Base-by-base conservation (phyloP, 805 yeast species). In the Metschnikowia gelsemii region DNA sequence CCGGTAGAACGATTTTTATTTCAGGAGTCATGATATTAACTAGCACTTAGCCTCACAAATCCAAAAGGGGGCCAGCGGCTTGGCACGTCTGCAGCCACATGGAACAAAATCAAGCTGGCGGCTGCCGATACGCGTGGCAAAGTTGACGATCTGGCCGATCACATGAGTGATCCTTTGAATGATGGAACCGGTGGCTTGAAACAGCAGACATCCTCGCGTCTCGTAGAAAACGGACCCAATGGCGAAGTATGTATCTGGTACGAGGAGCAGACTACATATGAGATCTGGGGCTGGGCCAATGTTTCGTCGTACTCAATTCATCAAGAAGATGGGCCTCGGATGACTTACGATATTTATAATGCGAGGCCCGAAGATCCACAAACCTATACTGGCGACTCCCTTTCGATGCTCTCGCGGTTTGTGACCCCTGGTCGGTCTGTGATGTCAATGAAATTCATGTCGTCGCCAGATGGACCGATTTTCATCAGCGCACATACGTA, bases 21-120 rank as follows among this genome's bases (percentile, higher is more conserved):
- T 27, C 30, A 13, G 30, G 13, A 11, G 13, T 26, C 30, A 7
- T 7, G 16, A 28, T 45, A 42, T 48, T 42, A 45, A 49, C 47
- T 8, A 2, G 3, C 1, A 21, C 6, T 13, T 19, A 61, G 65
- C 24, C 64, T 62, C 36, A 59, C 67, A 17, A 52, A 60, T 28
- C 63, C 67, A 2, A 59, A 61, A 39, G 56, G 55, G 38, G 75
- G 72, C 5, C 60, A 67, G 46, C 57, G 61, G 41, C 52, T 66
- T 21, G 73, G 73, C 16, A 61, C 72, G 1, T 59, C 72, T 4
- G 55, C 64, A 8, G 75, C 73, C 21, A 59, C 74, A 0, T 69
- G 73, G 72, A 62, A 59, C 42, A 67, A 68, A 44, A 55, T 70
- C 46, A 67, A 64, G 47, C 68, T 62, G 38, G 56, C 68, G 23